Evolutionary conservation across 805 yeast genomes (phyloP).

Genomic region (Kluyveromyces lactis): DNA sequence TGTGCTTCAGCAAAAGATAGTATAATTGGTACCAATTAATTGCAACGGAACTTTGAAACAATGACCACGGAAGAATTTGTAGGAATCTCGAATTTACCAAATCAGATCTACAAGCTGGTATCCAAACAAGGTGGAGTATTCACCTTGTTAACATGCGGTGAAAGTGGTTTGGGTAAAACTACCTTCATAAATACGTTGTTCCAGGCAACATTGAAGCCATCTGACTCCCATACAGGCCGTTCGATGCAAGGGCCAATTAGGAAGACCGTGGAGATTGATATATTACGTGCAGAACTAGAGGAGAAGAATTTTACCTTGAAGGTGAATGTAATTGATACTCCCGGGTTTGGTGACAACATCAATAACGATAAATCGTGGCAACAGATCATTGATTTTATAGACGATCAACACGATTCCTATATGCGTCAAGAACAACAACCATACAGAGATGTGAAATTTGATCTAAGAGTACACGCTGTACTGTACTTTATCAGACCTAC

Average conservation of each 20-base stretch:
- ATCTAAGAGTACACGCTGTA: conserved; percentile 85
- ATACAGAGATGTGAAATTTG: conserved; percentile 52
- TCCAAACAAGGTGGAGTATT: conserved; percentile 68
- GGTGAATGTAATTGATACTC: conserved; percentile 81
- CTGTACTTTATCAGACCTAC: conserved; percentile 87
- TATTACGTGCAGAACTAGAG: conserved; percentile 70
- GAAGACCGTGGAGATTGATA: conserved; percentile 70
- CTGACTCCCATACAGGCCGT: conserved; percentile 35
- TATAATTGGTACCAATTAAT: too few species aligned
- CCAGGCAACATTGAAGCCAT: conserved; percentile 58
- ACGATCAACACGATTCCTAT: conserved; percentile 80
- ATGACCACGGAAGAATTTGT: conserved; percentile 32
- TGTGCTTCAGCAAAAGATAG: too few species aligned
- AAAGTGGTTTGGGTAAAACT: conserved; percentile 87
- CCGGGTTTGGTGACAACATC: conserved; percentile 89
- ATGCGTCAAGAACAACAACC: conserved; percentile 97
- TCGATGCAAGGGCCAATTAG: conserved; percentile 38
- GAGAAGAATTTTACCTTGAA: conserved; percentile 75
- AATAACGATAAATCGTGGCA: conserved; percentile 83
- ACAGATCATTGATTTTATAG: conserved; percentile 79
- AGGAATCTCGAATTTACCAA: conserved; percentile 67
- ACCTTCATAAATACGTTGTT: conserved; percentile 82
- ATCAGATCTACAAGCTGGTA: conserved; percentile 69
- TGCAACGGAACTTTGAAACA: too few species aligned
- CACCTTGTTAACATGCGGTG: conserved; percentile 84